These are phyloP conservation scores for Aphanomyces astaci DNA, from an alignment of 352 stramenopile species.

Conservation along the genomic window DNA sequence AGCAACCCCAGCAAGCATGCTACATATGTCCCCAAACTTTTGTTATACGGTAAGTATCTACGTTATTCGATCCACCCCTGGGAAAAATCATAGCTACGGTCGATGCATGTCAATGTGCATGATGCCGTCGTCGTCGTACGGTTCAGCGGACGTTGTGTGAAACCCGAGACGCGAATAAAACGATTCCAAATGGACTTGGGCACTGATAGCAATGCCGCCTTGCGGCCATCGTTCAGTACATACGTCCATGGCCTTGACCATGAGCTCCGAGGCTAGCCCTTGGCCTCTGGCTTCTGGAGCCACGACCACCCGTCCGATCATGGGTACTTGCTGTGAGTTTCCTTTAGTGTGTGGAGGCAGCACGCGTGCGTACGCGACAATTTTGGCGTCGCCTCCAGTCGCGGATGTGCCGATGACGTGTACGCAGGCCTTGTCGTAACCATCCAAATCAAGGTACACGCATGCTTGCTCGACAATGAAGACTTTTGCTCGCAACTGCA, in stretches of 20 bases:
- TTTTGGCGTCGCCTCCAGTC: background rate
- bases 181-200: constrained; percentile 8
- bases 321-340: background rate
- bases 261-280: background rate
- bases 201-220: background rate
- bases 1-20: too few species aligned
- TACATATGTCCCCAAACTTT: too few species aligned
- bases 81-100: background rate
- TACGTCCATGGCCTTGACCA: background rate
- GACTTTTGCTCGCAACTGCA: constrained; percentile 2
- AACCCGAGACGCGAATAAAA: constrained; percentile 16
- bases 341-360: constrained; percentile 8
- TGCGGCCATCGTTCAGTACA: background rate
- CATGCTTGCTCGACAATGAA: constrained; percentile 14
- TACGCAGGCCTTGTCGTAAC: constrained; percentile 9
- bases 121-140: constrained; percentile 9
- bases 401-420: background rate
- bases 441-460: constrained; percentile 12
- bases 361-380: constrained; percentile 13
- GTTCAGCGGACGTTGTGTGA: background rate
- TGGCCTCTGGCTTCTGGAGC: background rate
- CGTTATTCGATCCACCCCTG: too few species aligned
- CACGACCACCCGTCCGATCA: constrained; percentile 18
- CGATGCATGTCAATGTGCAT: constrained; percentile 19
- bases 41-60: too few species aligned